Conservation (phyloP, 345 rosid species). For the Carallia brachiata region DNA sequence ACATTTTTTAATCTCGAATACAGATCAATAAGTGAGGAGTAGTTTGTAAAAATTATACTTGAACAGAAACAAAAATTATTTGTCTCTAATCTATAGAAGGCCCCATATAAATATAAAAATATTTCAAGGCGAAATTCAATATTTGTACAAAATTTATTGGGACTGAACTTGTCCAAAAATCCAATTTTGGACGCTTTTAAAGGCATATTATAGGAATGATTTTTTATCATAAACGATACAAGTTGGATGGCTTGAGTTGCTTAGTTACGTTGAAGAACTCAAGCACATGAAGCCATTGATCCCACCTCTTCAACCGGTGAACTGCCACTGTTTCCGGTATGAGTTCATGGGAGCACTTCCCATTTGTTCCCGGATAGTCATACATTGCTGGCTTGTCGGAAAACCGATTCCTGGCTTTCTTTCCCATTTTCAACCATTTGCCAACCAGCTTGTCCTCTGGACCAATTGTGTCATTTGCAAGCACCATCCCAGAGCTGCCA, state of each 20-base stretch:
- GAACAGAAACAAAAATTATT: too few species aligned
- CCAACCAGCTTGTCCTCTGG: constrained; percentile 47
- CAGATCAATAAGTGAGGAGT: too few species aligned
- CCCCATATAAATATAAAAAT: too few species aligned
- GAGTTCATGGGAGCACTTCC: constrained; percentile 41
- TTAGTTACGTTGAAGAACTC: constrained; percentile 39
- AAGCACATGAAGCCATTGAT: constrained; percentile 37
- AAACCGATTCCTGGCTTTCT: constrained; percentile 34
- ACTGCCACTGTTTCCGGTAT: constrained; percentile 33
- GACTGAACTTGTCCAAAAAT: too few species aligned
- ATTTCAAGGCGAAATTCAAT: too few species aligned
- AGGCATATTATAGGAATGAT: too few species aligned
- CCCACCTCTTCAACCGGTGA: constrained; percentile 43
- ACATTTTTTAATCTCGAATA: too few species aligned
- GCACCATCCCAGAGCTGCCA: constrained; percentile 24
- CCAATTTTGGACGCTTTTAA: too few species aligned
- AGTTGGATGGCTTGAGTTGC: constrained; percentile 21
- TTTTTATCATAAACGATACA: not conserved
- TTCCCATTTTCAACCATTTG: constrained; percentile 39
- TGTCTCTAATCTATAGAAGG: too few species aligned
- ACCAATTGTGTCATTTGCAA: constrained; percentile 25
- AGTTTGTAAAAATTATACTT: too few species aligned
- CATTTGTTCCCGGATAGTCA: constrained; percentile 43
- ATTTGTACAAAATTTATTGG: too few species aligned
- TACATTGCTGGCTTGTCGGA: constrained; percentile 41